Evolutionary conservation across 2,329 filamentous ascomycete species (phyloP).

Genomic region (Neoascochyta sp.): DNA sequence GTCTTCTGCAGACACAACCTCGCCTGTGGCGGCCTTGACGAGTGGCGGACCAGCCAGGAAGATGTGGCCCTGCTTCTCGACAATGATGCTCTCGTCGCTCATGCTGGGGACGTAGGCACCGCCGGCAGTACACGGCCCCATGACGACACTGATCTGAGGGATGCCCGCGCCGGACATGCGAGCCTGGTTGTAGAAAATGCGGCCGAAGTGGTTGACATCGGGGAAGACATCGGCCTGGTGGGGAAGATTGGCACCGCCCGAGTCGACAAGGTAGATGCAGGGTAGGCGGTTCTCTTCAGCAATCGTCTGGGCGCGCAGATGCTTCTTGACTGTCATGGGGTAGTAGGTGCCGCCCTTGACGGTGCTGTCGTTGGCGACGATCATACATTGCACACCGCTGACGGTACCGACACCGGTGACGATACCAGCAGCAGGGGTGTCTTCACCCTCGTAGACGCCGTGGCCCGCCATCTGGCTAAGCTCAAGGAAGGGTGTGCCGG

Average conservation of each 20-base stretch:
- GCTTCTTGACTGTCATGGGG: conserved; percentile 96
- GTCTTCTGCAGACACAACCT: conserved; percentile 85
- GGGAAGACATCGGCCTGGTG: conserved; percentile 96
- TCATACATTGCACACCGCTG: conserved; percentile 85
- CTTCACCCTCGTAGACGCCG: conserved; percentile 78
- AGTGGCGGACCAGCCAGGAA: conserved; percentile 92
- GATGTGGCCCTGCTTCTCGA: conserved; percentile 92
- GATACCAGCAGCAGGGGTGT: conserved; percentile 85
- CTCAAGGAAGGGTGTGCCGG: conserved; percentile 86
- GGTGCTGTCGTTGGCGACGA: conserved; percentile 93
- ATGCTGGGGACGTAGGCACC: conserved; percentile 96
- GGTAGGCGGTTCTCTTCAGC: conserved; percentile 78
- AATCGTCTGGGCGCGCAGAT: conserved; percentile 85
- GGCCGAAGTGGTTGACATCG: conserved; percentile 89
- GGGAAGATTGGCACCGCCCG: conserved; percentile 89
- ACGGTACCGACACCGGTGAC: conserved; percentile 90
- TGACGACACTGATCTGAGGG: conserved; percentile 90
- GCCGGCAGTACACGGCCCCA: conserved; percentile 95
- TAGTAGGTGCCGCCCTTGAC: conserved; percentile 98
- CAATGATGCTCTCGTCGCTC: conserved; percentile 97
- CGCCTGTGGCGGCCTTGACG: conserved; percentile 93
- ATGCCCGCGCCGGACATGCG: conserved; percentile 86
- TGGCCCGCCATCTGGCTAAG: conserved; percentile 88
- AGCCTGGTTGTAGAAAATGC: conserved; percentile 98
- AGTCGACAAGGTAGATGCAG: conserved; percentile 95